Evolutionary conservation across 208 protist genomes (phyloP).

Genomic region (Zelonia costaricensis): DNA sequence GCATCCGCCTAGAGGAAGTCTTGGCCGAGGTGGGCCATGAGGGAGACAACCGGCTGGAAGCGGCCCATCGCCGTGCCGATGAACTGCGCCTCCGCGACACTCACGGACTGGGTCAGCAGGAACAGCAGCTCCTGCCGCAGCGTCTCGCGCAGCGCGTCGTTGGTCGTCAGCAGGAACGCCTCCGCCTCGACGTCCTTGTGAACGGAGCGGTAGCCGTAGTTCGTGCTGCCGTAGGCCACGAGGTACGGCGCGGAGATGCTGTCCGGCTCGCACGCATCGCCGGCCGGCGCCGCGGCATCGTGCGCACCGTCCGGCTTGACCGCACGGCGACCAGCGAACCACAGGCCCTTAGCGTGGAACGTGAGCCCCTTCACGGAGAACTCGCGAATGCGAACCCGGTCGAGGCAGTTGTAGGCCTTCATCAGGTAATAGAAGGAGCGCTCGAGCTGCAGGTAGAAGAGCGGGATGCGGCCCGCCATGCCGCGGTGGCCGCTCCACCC

Average conservation of each 20-base stretch:
- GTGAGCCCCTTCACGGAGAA: slow-evolving; percentile 67
- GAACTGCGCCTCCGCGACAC: slow-evolving; percentile 59
- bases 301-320: background rate
- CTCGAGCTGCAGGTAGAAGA: slow-evolving; percentile 86
- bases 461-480: slow-evolving; percentile 71
- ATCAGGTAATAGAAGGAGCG: slow-evolving; percentile 73
- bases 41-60: slow-evolving; percentile 79
- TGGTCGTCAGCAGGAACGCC: slow-evolving; percentile 63
- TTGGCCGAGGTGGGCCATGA: slow-evolving; percentile 73
- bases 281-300: background rate
- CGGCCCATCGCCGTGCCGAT: slow-evolving; percentile 47
- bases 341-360: slow-evolving; percentile 89
- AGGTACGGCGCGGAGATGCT: slow-evolving; percentile 52
- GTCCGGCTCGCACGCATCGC: slow-evolving; percentile 1
- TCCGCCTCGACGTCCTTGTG: slow-evolving; percentile 86
- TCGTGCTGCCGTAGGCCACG: slow-evolving; percentile 87
- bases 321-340: slow-evolving; percentile 36
- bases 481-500: slow-evolving; percentile 71
- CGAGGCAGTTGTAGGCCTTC: slow-evolving; percentile 46
- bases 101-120: slow-evolving; percentile 49
- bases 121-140: slow-evolving; percentile 63
- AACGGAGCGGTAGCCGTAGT: slow-evolving; percentile 86
- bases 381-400: slow-evolving; percentile 64
- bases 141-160: slow-evolving; percentile 46
- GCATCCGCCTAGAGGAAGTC: slow-evolving; percentile 60